Evolutionary conservation across 2,329 filamentous ascomycete species (phyloP).

Genomic region (Penicillium sp.): DNA sequence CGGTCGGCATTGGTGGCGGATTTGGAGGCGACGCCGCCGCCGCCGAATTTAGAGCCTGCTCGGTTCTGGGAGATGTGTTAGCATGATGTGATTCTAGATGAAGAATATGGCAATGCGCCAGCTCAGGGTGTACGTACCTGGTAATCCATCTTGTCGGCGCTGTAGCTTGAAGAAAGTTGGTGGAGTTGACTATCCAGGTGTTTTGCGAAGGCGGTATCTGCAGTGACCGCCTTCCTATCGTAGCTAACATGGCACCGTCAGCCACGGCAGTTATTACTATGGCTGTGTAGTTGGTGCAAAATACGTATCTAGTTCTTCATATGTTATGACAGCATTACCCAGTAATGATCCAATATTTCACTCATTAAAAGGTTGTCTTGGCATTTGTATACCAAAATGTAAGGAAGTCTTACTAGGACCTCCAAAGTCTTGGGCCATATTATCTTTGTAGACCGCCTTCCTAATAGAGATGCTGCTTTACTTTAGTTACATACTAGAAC

Average conservation of each 20-base stretch:
- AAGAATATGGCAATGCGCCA: no score
- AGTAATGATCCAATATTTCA: not conserved
- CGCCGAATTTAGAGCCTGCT: conserved; percentile 95
- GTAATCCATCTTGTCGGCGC: conserved; percentile 48
- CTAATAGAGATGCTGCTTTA: not conserved
- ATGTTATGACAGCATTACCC: not conserved
- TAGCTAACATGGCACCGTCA: not conserved
- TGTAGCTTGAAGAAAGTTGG: conserved; percentile 7
- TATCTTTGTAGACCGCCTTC: not conserved
- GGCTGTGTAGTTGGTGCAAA: not conserved
- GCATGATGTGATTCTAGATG: not conserved
- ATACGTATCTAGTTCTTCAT: not conserved
- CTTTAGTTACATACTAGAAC: not conserved
- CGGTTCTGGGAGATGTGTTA: conserved; percentile 65
- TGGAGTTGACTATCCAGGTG: conserved; percentile 16
- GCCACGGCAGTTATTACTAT: not conserved
- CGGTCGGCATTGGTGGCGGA: conserved; percentile 95
- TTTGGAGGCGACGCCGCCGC: conserved; percentile 91
- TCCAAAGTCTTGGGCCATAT: not conserved
- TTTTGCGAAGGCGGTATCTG: not conserved
- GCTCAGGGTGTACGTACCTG: conserved; percentile 40
- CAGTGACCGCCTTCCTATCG: not conserved
- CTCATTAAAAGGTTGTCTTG: no score
- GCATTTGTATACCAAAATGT: not conserved
- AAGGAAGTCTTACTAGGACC: not conserved